Base-by-base conservation (phyloP, 495 filamentous ascomycete species). In the Clohesyomyces aquaticus region DNA sequence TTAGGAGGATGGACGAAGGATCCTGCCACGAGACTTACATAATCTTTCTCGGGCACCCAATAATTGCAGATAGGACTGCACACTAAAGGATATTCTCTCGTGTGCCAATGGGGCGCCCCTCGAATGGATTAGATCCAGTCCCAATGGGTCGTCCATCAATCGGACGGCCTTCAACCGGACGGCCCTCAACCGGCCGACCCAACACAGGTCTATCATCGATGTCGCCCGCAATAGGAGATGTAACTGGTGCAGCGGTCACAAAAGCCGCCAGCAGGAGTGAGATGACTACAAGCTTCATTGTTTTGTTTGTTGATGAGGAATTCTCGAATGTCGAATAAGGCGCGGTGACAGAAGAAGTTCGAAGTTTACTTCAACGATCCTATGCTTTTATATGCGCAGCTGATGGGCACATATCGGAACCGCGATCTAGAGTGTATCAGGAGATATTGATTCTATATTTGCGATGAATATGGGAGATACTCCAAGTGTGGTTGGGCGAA, bases 241-340 rank as follows among this genome's bases (percentile, higher is more conserved):
- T 18, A 11, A 59, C 56, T 18, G 56, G 56, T 19, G 41, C 4
- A 26, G 23, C 56, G 16, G 43, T 18, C 16, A 50, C 45, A 12
- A 59, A 21, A 10, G 56, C 23, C n/a, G 50, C n/a, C 4, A 50
- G 21, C 14, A 59, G 22, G 10, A 32, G 29, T 14, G 50, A 49
- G 12, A 49, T 3, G 10, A 18, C 25, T 22, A 59, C 4, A 26
- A 59, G 16, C 56, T 59, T 59, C 56, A 59, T 59, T 23, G 16
- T 38, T 38, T 38, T 38, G 32, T 38, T 14, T 38, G 32, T 14
- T 38, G 32, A 38, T 6, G 6, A 38, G 32, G 32, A 38, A 6
- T 6, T 38, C 14, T 38, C 32, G 32, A 14, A 38, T 38, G 14
- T 38, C 32, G n/a, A n/a, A n/a, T n/a, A n/a, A n/a, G n/a, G n/a